Conservation (phyloP, 2,329 filamentous ascomycete species). For the Pseudophaeomoniella oleicola region DNA sequence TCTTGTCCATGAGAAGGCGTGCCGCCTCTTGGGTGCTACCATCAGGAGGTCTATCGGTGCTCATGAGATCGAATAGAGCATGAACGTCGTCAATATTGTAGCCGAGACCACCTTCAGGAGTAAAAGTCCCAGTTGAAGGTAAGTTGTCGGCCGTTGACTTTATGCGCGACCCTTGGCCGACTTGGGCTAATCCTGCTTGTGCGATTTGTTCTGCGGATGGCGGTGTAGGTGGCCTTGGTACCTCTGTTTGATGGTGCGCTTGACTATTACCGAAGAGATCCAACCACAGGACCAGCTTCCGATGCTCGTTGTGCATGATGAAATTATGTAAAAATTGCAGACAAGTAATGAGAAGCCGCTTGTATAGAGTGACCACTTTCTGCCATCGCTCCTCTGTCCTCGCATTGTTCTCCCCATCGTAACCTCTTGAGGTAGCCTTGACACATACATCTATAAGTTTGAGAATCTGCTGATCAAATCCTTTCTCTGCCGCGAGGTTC, state of each 20-base stretch:
- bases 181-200: slow-evolving; percentile 23
- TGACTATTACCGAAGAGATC: slow-evolving; percentile 44
- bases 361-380: slow-evolving; percentile 50
- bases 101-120: slow-evolving; percentile 6
- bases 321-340: slow-evolving; percentile 55
- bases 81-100: slow-evolving; percentile 15
- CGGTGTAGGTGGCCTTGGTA: slow-evolving; percentile 27
- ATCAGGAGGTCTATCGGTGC: slow-evolving; percentile 9
- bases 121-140: not conserved
- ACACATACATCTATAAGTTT: slow-evolving; percentile 50
- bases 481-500: slow-evolving; percentile 45
- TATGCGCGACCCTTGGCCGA: slow-evolving; percentile 6
- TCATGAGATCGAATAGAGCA: slow-evolving; percentile 14
- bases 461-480: slow-evolving; percentile 47
- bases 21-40: slow-evolving; percentile 23
- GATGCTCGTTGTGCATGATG: slow-evolving; percentile 49
- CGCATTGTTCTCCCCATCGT: slow-evolving; percentile 47
- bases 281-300: slow-evolving; percentile 51
- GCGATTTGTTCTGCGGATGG: slow-evolving; percentile 24
- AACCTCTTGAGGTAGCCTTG: slow-evolving; percentile 48
- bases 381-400: slow-evolving; percentile 52
- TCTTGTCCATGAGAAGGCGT: slow-evolving; percentile 31
- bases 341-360: slow-evolving; percentile 49
- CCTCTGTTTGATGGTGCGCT: slow-evolving; percentile 26
- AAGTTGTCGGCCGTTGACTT: slow-evolving; percentile 9